A percentile compares a stretch with the other conserved stretches of the same genome.
Conservation (phyloP, 768 basidiomycete genomes). For the Mycena metata region DNA sequence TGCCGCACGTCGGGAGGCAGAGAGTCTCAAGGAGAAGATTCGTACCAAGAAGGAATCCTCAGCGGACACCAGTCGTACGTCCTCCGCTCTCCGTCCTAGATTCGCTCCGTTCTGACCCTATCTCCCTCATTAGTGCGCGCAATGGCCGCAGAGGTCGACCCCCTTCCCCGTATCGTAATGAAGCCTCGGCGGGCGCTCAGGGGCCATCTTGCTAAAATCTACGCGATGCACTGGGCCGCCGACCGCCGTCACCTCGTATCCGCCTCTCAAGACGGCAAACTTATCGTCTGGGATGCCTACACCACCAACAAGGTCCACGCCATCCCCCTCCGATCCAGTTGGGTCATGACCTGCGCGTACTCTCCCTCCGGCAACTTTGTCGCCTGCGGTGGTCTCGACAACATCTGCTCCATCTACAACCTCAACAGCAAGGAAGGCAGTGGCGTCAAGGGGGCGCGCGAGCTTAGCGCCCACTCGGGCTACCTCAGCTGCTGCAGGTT, state of each 20-base stretch:
- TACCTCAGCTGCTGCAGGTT: constrained; percentile 99
- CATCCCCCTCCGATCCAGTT: constrained; percentile 96
- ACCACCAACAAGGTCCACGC: constrained; percentile 99
- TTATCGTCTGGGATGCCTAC: constrained; percentile 99
- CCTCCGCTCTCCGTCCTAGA: constrained; percentile 14
- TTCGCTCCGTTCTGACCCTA: constrained; percentile 34
- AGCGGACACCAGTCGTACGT: constrained; percentile 97
- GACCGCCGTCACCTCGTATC: constrained; percentile 98
- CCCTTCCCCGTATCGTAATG: constrained; percentile 97
- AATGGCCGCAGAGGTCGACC: constrained; percentile 98
- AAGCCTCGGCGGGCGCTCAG: constrained; percentile 94
- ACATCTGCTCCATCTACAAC: constrained; percentile 99
- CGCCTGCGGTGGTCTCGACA: constrained; percentile 98
- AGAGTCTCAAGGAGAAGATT: constrained; percentile 99
- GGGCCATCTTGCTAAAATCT: constrained; percentile 99
- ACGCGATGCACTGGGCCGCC: constrained; percentile 99
- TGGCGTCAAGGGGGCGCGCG: constrained; percentile 89
- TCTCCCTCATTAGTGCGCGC: constrained; percentile 78
- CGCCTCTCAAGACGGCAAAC: constrained; percentile 99
- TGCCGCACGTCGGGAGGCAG: constrained; percentile 95
- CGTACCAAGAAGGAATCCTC: constrained; percentile 95
- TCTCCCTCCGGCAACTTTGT: constrained; percentile 97
- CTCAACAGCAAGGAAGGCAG: constrained; percentile 85
- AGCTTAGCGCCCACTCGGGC: constrained; percentile 97
- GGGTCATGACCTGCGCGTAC: constrained; percentile 99